Conservation (phyloP, 225 moss, liverwort and hornwort species). For the Bryoerythrophyllum caledonicum region DNA sequence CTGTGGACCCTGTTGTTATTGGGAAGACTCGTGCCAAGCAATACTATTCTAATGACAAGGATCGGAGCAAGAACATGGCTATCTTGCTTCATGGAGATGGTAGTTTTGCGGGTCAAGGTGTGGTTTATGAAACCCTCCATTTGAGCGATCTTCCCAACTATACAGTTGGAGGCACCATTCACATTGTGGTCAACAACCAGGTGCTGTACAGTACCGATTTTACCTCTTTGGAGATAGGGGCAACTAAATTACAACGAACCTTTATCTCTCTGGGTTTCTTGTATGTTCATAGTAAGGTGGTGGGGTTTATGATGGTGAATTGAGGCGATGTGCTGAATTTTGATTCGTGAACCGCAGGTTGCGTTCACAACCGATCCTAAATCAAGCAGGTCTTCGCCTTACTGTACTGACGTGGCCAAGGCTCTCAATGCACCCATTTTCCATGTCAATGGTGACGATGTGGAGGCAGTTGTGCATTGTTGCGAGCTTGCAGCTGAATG, state of each 20-base stretch:
- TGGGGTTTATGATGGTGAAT: conserved; percentile 2
- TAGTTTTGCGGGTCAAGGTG: conserved; percentile 96
- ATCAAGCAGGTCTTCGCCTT: conserved; percentile 90
- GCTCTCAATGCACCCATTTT: conserved; percentile 95
- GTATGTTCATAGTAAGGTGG: background rate
- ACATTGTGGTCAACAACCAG: conserved; percentile 99
- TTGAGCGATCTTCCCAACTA: conserved; percentile 92
- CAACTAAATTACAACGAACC: background rate
- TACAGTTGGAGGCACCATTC: conserved; percentile 90
- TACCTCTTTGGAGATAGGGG: conserved; percentile 14
- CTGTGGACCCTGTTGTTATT: conserved; percentile 91
- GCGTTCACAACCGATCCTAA: conserved; percentile 99
- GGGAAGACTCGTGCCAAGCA: conserved; percentile 98
- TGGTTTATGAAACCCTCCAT: conserved; percentile 94
- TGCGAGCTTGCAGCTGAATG: conserved; percentile 96
- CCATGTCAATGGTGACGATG: conserved; percentile 98
- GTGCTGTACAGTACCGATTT: conserved; percentile 31
- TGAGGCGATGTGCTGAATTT: conserved; percentile 1
- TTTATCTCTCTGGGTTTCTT: background rate
- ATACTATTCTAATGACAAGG: conserved; percentile 73
- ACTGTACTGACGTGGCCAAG: conserved; percentile 98
- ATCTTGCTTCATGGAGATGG: conserved; percentile 93
- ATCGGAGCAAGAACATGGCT: conserved; percentile 87
- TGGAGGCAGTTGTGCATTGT: conserved; percentile 94
- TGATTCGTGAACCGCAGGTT: conserved; percentile 36